phyloP scores from a whole-genome alignment of 1,284 basidiomycete species.

The Ganoderma meredithae region DNA sequence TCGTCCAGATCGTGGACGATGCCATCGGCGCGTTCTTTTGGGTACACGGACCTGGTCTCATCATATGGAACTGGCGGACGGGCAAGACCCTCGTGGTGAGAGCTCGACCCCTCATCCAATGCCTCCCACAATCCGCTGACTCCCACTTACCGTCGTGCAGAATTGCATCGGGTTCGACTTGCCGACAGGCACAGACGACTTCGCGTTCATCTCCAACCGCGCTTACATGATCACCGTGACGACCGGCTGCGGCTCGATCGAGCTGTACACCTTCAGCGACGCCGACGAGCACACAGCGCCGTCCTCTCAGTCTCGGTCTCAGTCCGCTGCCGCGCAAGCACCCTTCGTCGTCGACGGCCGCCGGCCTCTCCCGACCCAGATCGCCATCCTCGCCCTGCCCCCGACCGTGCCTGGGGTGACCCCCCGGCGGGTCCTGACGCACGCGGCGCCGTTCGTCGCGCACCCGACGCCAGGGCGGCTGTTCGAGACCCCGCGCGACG shows the following conservation, averaged over 20 bases:
- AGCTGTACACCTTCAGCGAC: conserved; percentile 47
- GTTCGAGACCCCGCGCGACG: conserved; percentile 48
- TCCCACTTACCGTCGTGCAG: conserved; percentile 26
- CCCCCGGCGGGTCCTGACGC: conserved; percentile 33
- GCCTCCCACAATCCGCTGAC: neutral
- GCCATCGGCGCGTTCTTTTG: conserved; percentile 56
- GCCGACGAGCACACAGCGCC: conserved; percentile 11
- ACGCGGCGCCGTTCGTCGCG: conserved; percentile 49
- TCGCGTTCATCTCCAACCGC: conserved; percentile 54
- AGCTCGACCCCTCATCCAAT: conserved; percentile 19
- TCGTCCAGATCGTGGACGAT: conserved; percentile 60
- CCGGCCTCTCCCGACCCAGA: conserved; percentile 27
- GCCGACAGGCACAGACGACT: conserved; percentile 47
- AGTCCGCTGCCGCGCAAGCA: neutral
- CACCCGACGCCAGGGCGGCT: conserved; percentile 39
- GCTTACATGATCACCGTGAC: conserved; percentile 52
- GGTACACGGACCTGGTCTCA: conserved; percentile 44
- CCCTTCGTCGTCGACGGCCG: conserved; percentile 36
- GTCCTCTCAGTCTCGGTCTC: neutral
- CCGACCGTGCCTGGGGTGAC: conserved; percentile 24
- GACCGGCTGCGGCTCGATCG: conserved; percentile 37
- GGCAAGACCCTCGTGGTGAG: conserved; percentile 54
- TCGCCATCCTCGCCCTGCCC: conserved; percentile 47
- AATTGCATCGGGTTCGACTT: conserved; percentile 36
- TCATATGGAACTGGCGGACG: conserved; percentile 64